Conservation (phyloP, 2,329 filamentous ascomycete genomes). For the Chrysoporthe deuterocubensis region DNA sequence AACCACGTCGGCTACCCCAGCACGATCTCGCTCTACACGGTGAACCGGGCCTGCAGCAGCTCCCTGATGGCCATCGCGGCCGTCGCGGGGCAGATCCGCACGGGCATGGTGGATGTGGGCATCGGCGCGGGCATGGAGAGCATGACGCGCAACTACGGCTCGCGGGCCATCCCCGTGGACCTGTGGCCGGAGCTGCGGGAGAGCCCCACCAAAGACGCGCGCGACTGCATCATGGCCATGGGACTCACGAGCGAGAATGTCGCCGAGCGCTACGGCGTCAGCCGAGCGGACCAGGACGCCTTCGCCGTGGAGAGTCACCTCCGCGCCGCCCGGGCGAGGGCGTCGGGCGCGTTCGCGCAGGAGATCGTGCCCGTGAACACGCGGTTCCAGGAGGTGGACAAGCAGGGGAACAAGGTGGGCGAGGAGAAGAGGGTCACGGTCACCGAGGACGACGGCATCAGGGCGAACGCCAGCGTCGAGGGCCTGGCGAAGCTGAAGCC, state of each 20-base stretch:
- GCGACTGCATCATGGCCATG: slow-evolving; percentile 94
- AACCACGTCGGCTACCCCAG: slow-evolving; percentile 80
- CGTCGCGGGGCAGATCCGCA: slow-evolving; percentile 75
- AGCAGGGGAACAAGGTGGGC: slow-evolving; percentile 59
- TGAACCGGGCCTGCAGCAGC: slow-evolving; percentile 85
- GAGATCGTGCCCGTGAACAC: slow-evolving; percentile 85
- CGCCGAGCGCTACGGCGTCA: slow-evolving; percentile 74
- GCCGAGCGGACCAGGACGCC: slow-evolving; percentile 76
- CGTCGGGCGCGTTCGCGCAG: slow-evolving; percentile 69
- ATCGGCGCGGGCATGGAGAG: slow-evolving; percentile 93
- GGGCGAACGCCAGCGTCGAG: slow-evolving; percentile 69
- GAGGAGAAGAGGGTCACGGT: slow-evolving; percentile 68
- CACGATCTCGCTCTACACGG: slow-evolving; percentile 77
- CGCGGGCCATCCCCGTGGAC: slow-evolving; percentile 79
- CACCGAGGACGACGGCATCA: slow-evolving; percentile 80
- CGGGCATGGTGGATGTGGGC: slow-evolving; percentile 72
- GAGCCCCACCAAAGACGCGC: slow-evolving; percentile 67
- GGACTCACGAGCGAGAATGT: slow-evolving; percentile 90
- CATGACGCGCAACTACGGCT: slow-evolving; percentile 92
- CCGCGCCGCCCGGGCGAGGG: slow-evolving; percentile 72
- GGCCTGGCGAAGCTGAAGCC: slow-evolving; percentile 81
- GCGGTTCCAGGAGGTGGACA: slow-evolving; percentile 66
- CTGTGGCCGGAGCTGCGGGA: slow-evolving; percentile 76
- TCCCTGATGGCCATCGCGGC: slow-evolving; percentile 77
- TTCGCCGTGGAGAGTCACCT: slow-evolving; percentile 78